Percentiles rank a stretch among this genome's conserved stretches.
These are phyloP conservation scores for Suillus brevipes DNA, from an alignment of 768 basidiomycete species.

Conservation along the genomic window DNA sequence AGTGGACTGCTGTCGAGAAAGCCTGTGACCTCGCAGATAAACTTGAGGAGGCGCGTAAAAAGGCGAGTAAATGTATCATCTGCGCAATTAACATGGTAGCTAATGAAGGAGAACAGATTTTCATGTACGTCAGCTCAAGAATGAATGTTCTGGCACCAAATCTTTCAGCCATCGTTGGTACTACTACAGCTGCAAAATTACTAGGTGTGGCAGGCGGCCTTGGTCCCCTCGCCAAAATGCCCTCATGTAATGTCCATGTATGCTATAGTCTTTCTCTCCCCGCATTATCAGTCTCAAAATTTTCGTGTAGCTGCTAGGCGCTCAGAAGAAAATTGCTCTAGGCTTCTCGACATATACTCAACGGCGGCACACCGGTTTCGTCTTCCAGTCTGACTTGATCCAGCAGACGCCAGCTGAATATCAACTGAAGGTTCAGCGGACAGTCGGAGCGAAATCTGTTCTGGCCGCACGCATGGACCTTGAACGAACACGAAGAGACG, in stretches of 20 bases:
- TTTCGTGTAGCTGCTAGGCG: constrained; percentile 76
- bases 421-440: constrained; percentile 88
- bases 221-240: constrained; percentile 88
- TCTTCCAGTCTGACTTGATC: constrained; percentile 91
- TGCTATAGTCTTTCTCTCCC: constrained; percentile 28
- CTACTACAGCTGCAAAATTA: constrained; percentile 96
- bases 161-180: constrained; percentile 97
- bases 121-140: constrained; percentile 98
- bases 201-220: constrained; percentile 97
- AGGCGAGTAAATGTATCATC: constrained; percentile 43
- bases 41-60: constrained; percentile 86
- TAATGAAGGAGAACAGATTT: constrained; percentile 62
- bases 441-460: constrained; percentile 88
- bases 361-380: constrained; percentile 92
- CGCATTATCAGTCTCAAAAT: not conserved
- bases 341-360: constrained; percentile 90
- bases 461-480: constrained; percentile 93
- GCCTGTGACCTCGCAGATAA: constrained; percentile 90
- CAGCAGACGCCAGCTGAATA: constrained; percentile 86
- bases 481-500: constrained; percentile 80
- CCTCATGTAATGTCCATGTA: constrained; percentile 92
- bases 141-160: constrained; percentile 99
- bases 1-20: constrained; percentile 79
- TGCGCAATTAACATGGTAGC: constrained; percentile 9
- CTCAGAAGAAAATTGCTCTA: constrained; percentile 87